Conservation (phyloP, 2,329 filamentous ascomycete genomes). For the Hymenoscyphus fraxineus region DNA sequence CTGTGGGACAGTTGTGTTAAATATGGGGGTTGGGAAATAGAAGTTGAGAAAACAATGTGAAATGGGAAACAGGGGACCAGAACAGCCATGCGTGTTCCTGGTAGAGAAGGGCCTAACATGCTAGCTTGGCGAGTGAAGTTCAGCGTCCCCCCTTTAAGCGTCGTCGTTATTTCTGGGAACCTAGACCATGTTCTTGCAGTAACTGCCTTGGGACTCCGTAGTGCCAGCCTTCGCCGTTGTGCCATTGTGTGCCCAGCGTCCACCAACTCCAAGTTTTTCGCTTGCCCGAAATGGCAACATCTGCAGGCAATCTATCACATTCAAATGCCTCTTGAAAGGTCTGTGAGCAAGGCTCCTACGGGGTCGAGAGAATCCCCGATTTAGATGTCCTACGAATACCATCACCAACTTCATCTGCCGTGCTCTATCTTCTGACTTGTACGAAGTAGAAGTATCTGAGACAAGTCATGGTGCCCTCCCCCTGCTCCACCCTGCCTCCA, state of each 20-base stretch:
- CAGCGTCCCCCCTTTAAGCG: not conserved
- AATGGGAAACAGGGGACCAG: not conserved
- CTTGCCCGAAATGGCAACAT: no score
- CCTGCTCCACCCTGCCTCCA: not conserved
- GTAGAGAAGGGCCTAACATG: not conserved
- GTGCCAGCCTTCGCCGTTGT: not conserved
- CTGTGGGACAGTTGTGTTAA: not conserved
- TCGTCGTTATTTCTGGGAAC: conserved; percentile 1
- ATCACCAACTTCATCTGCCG: no score
- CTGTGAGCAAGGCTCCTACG: no score
- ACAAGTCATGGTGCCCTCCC: not conserved
- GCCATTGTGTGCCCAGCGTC: no score
- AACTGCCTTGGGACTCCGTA: conserved; percentile 1
- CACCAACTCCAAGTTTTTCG: no score
- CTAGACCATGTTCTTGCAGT: not conserved
- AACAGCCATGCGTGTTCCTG: not conserved
- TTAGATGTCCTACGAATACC: no score
- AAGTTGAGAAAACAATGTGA: not conserved
- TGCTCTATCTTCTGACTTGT: no score
- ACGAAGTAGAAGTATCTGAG: not conserved
- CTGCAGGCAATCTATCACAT: no score
- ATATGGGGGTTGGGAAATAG: not conserved
- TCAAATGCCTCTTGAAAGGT: no score
- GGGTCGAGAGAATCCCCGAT: no score
- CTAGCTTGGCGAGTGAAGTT: not conserved